Percentiles rank a stretch among this genome's conserved stretches.
Evolutionary conservation across 371 early-diverging fungal genomes (phyloP).

Genomic region (Funneliformis caledonium): DNA sequence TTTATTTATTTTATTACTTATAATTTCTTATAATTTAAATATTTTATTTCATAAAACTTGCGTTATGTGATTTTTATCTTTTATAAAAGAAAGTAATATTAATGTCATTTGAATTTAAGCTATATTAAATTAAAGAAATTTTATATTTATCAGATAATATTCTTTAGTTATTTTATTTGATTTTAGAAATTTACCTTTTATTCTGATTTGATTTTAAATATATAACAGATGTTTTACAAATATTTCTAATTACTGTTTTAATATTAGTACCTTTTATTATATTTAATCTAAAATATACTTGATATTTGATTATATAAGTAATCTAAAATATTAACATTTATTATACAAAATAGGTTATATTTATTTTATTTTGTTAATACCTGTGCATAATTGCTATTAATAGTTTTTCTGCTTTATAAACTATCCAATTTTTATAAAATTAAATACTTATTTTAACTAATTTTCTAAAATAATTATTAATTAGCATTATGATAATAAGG

Average conservation of each 20-base stretch:
- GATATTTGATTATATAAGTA: not conserved
- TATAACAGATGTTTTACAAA: not conserved
- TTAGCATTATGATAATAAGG: conserved; percentile 2
- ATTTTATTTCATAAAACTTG: too few species aligned
- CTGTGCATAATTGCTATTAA: conserved; percentile 21
- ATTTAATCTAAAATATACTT: not conserved
- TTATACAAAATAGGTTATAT: not conserved
- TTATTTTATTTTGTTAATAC: not conserved
- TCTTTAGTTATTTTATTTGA: not conserved
- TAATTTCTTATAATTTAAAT: too few species aligned
- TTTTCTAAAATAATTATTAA: not conserved
- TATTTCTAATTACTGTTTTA: not conserved
- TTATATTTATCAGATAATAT: too few species aligned
- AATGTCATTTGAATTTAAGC: too few species aligned
- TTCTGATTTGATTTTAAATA: not conserved
- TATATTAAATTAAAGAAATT: too few species aligned
- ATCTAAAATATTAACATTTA: not conserved
- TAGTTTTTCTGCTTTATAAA: not conserved
- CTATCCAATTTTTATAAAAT: conserved; percentile 3
- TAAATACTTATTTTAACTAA: not conserved
- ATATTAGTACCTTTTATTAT: not conserved
- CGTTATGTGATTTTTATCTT: too few species aligned
- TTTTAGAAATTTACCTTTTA: not conserved
- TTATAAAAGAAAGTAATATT: too few species aligned
- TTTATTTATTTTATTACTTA: too few species aligned